Percentiles rank a stretch among this genome's conserved stretches.
Conservation (phyloP, 169 alveolate genomes). For the Haemoproteus tartakovskyi region DNA sequence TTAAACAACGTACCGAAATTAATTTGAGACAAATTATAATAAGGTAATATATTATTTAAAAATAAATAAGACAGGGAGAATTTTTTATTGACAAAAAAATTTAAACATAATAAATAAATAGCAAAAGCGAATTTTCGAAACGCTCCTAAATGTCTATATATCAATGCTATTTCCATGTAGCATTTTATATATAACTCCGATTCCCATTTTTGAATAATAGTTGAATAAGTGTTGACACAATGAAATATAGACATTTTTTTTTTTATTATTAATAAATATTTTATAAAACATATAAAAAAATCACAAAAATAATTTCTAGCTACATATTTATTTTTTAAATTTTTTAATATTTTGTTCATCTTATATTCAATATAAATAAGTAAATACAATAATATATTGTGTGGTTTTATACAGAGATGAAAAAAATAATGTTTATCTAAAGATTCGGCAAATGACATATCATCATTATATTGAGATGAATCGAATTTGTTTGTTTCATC, state of each 20-base stretch:
- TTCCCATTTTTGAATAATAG: constrained; percentile 1
- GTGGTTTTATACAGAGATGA: constrained; percentile 11
- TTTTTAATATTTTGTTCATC: neutral
- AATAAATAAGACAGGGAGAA: constrained; percentile 19
- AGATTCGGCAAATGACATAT: neutral
- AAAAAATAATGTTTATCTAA: constrained; percentile 1
- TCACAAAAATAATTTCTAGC: constrained; percentile 36
- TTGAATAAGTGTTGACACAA: constrained; percentile 15
- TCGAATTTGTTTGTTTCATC: neutral
- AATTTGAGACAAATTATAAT: constrained; percentile 19
- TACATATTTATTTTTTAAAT: neutral
- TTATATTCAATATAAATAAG: constrained; percentile 18
- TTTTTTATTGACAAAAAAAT: constrained; percentile 5
- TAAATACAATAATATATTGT: constrained; percentile 32
- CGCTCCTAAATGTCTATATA: constrained; percentile 38
- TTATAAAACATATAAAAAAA: constrained; percentile 28
- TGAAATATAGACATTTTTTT: constrained; percentile 4
- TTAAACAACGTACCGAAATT: too few relatives aligned
- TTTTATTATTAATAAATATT: constrained; percentile 17
- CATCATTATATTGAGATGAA: neutral
- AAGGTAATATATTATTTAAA: constrained; percentile 30
- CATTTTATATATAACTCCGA: constrained; percentile 6
- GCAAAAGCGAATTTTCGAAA: constrained; percentile 41
- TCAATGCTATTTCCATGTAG: constrained; percentile 8
- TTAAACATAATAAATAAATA: constrained; percentile 14